Evolutionary conservation across 2,329 filamentous ascomycete species (phyloP), one percentile per base, ranked within the genome.

Genomic region (Orbilia oligospora): DNA sequence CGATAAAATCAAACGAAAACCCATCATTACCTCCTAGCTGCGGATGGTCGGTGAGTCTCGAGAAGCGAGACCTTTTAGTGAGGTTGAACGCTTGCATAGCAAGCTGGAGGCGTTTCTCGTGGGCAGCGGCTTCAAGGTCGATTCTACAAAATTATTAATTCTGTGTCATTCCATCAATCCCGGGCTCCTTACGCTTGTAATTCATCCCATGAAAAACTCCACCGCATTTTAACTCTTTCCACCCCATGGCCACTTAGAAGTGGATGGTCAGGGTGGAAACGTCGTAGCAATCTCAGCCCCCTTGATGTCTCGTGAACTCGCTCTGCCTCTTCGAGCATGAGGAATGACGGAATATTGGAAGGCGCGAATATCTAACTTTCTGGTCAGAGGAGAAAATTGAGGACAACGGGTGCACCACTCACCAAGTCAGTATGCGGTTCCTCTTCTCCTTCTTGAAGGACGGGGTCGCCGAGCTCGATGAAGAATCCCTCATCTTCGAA

Each of bases 231-330:
- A 2, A 76, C 79, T n/a, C 66, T 53, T 20, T 81, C 80, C 0
- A 82, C 80, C 5, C 77, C 72, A 64, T 80, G 66, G 56, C 68
- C 85, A 83, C 41, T 85, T 81, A 80, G 85, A 24, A 82, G 85
- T 20, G 91, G 90, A 82, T 97, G 92, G 1, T 90, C 86, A 4
- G 92, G 88, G 82, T 96, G 92, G 81, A 91, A 90, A 22, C 86
- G 85, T 81, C 90, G 89, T 58, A 97, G 86, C 68, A 96, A 90
- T 6, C 92, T 89, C 58, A 97, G 84, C 83, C 92, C 95, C 81
- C 88, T 89, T 3, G 93, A 93, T 2, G 91, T 92, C 83, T 97
- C 93, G 80, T 95, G 94, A n/a, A 96, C 89, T 4, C 87, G 86
- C 64, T 88, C 87, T 2, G 90, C 90, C 80, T 94, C 88, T 72